A percentile compares a stretch with the other conserved stretches of the same genome.
phyloP scores from a whole-genome alignment of 306 rosid genomes.

The Aeschynomene evenia region DNA sequence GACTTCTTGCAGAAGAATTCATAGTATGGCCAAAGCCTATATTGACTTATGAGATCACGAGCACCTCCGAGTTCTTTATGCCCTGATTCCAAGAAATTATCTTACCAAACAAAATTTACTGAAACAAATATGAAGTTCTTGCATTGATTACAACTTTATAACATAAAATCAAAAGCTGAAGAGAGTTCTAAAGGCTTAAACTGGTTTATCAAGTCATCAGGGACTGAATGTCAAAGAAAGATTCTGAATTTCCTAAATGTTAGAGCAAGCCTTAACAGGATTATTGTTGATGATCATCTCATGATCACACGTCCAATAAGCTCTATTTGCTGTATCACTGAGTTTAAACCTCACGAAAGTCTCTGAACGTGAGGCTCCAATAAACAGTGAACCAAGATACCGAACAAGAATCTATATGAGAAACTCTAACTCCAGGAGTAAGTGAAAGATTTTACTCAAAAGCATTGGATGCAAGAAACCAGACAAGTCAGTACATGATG shows the following conservation, averaged over 20 bases:
- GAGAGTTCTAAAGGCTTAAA: neutral
- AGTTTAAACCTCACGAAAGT: slow-evolving; percentile 42
- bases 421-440: neutral
- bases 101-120: slow-evolving; percentile 8
- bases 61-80: slow-evolving; percentile 85
- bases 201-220: slow-evolving; percentile 17
- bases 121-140: neutral
- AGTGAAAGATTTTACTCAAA: neutral
- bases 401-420: neutral
- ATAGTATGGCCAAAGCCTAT: slow-evolving; percentile 69
- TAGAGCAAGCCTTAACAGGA: slow-evolving; percentile 35
- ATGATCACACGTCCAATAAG: slow-evolving; percentile 35
- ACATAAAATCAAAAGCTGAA: neutral
- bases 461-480: neutral
- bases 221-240: neutral
- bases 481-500: neutral
- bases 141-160: neutral
- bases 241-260: slow-evolving; percentile 22
- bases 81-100: slow-evolving; percentile 46
- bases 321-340: slow-evolving; percentile 52
- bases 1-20: slow-evolving; percentile 87
- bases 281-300: slow-evolving; percentile 27
- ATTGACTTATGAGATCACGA: slow-evolving; percentile 76
- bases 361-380: slow-evolving; percentile 37
- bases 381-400: slow-evolving; percentile 42